These are phyloP conservation scores for Cyberlindnera saturnus DNA, from an alignment of 805 yeast genomes.

Conservation along the genomic window DNA sequence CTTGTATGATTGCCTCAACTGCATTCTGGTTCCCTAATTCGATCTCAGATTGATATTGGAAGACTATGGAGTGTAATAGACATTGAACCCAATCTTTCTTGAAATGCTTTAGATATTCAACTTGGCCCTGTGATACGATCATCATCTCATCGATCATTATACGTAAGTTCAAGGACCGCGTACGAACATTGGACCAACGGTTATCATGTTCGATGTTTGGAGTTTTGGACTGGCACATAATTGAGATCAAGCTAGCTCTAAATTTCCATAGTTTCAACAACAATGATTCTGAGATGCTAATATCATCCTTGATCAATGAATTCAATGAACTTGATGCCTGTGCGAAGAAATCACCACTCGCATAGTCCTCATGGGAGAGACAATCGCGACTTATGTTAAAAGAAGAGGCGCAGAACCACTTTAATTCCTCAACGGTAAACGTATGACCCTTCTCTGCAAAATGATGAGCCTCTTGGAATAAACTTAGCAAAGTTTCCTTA, in stretches of 20 bases:
- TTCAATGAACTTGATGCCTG: slow-evolving; percentile 18
- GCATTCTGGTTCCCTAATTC: slow-evolving; percentile 18
- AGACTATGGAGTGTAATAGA: slow-evolving; percentile 17
- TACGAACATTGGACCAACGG: slow-evolving; percentile 8
- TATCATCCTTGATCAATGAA: slow-evolving; percentile 19
- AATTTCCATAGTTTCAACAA: slow-evolving; percentile 15
- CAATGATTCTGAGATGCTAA: slow-evolving; percentile 21
- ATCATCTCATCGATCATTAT: slow-evolving; percentile 11
- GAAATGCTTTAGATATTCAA: slow-evolving; percentile 8
- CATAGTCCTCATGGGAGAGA: slow-evolving; percentile 7
- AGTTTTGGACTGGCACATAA: slow-evolving; percentile 14
- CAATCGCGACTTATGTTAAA: slow-evolving; percentile 28
- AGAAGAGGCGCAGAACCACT: slow-evolving; percentile 34
- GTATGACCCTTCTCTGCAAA: slow-evolving; percentile 9
- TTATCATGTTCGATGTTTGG: slow-evolving; percentile 2
- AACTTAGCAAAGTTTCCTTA: slow-evolving; percentile 7
- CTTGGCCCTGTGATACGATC: slow-evolving; percentile 6
- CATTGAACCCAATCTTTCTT: slow-evolving; percentile 16
- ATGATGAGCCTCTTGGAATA: slow-evolving; percentile 11
- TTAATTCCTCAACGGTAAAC: slow-evolving; percentile 29
- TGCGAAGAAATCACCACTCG: slow-evolving; percentile 16
- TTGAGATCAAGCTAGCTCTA: slow-evolving; percentile 10
- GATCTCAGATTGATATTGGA: slow-evolving; percentile 23
- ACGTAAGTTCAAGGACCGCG: slow-evolving; percentile 9
- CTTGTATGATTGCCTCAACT: slow-evolving; percentile 17